phyloP scores from a whole-genome alignment of 2,329 filamentous ascomycete species.

The Tolypocladium tropicale region DNA sequence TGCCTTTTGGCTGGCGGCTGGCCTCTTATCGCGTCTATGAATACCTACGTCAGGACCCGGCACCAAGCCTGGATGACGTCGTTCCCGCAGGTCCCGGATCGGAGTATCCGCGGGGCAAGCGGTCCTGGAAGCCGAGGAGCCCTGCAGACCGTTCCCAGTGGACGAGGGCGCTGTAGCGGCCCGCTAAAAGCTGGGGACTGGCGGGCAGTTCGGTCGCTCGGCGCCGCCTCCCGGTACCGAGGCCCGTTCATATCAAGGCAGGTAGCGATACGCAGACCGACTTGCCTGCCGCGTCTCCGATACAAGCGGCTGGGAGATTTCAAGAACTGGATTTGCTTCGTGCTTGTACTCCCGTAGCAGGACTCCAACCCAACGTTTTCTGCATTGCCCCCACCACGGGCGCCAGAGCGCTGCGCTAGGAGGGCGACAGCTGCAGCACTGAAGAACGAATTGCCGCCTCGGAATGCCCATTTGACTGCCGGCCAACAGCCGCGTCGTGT shows the following conservation, averaged over 20 bases:
- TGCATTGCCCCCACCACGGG: too few relatives aligned
- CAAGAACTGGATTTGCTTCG: too few relatives aligned
- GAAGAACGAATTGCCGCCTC: neutral
- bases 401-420: neutral
- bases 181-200: neutral
- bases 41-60: neutral
- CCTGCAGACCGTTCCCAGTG: neutral
- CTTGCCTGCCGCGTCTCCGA: too few relatives aligned
- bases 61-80: conserved; percentile 11
- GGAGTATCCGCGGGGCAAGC: neutral
- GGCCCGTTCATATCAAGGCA: too few relatives aligned
- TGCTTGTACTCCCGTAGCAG: too few relatives aligned
- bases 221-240: too few relatives aligned
- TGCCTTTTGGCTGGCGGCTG: neutral
- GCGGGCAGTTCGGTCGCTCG: too few relatives aligned
- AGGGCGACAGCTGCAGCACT: neutral
- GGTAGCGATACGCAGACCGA: neutral
- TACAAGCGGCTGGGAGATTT: too few relatives aligned
- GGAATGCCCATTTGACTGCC: neutral
- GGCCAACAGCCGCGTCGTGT: too few relatives aligned
- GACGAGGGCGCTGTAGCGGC: neutral
- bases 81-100: conserved; percentile 4
- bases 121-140: too few relatives aligned
- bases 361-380: too few relatives aligned
- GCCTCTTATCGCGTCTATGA: neutral